Percentiles rank a stretch among this genome's conserved stretches.
Conservation (phyloP, 1,284 basidiomycete genomes). For the Ustilago shanxiensis region DNA sequence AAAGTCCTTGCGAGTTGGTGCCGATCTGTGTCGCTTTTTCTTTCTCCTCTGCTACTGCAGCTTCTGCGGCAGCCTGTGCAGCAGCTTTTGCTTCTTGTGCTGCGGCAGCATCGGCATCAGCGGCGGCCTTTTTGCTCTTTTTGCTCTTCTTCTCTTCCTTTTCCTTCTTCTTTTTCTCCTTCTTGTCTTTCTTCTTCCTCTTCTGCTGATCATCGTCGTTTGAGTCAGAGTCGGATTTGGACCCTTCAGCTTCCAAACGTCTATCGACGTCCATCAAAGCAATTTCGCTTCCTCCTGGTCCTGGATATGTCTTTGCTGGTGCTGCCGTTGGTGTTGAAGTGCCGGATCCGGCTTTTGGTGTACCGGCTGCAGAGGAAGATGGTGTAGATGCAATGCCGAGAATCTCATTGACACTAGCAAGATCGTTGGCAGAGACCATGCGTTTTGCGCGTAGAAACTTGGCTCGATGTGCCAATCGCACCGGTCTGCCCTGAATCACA, state of each 20-base stretch:
- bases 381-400: slow-evolving; percentile 59
- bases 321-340: slow-evolving; percentile 27
- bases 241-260: slow-evolving; percentile 30
- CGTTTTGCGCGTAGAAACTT: slow-evolving; percentile 67
- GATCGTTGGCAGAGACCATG: slow-evolving; percentile 57
- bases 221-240: slow-evolving; percentile 5
- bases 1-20: slow-evolving; percentile 46
- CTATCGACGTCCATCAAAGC: slow-evolving; percentile 47
- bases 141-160: slow-evolving; percentile 33
- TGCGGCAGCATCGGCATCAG: neutral
- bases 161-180: slow-evolving; percentile 25
- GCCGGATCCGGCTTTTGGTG: slow-evolving; percentile 30
- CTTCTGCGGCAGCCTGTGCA: slow-evolving; percentile 2
- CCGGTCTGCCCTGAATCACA: slow-evolving; percentile 21
- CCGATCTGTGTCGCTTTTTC: slow-evolving; percentile 48
- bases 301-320: slow-evolving; percentile 41
- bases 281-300: slow-evolving; percentile 48
- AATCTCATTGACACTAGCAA: slow-evolving; percentile 65
- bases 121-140: slow-evolving; percentile 2
- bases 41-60: slow-evolving; percentile 29
- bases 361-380: slow-evolving; percentile 46
- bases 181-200: slow-evolving; percentile 23
- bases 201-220: slow-evolving; percentile 18
- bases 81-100: neutral
- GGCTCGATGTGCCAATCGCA: slow-evolving; percentile 58